These are phyloP conservation scores for Teunomyces aglyptinius DNA, from an alignment of 805 yeast species.

Conservation along the genomic window DNA sequence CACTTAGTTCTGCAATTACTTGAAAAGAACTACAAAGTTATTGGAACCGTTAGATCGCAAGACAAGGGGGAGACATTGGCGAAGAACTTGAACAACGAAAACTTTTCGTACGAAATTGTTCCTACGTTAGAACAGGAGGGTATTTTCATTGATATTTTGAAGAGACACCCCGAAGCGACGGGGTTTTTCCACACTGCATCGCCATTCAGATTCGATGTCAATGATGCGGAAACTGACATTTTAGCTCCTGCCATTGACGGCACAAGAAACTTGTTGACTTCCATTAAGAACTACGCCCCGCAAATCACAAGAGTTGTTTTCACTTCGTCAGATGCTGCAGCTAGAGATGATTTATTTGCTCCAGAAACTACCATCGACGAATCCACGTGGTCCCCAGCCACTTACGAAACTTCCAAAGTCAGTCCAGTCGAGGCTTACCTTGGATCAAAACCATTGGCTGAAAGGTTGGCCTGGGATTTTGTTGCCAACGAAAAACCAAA, in stretches of 20 bases:
- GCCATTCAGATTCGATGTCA: conserved; percentile 45
- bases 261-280: conserved; percentile 46
- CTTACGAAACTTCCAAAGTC: conserved; percentile 17
- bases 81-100: conserved; percentile 11
- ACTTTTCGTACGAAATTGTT: conserved; percentile 29
- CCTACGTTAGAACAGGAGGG: conserved; percentile 27
- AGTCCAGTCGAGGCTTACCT: conserved; percentile 21
- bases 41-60: conserved; percentile 48
- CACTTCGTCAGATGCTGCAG: conserved; percentile 54
- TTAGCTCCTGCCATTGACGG: conserved; percentile 59
- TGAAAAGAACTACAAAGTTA: conserved; percentile 42
- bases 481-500: conserved; percentile 12
- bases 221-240: conserved; percentile 47
- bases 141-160: conserved; percentile 50
- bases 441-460: conserved; percentile 35
- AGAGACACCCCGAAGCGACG: conserved; percentile 39
- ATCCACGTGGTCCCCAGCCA: conserved; percentile 10
- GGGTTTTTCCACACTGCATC: conserved; percentile 51
- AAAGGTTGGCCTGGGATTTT: conserved; percentile 32
- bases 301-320: conserved; percentile 49
- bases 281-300: conserved; percentile 44
- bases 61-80: conserved; percentile 20
- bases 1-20: conserved; percentile 45
- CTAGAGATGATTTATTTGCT: conserved; percentile 21
- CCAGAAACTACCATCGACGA: conserved; percentile 19